Evolutionary conservation across 495 filamentous ascomycete genomes (phyloP), one percentile per base, ranked within the genome.

Genomic region (Lepidopterella palustris): DNA sequence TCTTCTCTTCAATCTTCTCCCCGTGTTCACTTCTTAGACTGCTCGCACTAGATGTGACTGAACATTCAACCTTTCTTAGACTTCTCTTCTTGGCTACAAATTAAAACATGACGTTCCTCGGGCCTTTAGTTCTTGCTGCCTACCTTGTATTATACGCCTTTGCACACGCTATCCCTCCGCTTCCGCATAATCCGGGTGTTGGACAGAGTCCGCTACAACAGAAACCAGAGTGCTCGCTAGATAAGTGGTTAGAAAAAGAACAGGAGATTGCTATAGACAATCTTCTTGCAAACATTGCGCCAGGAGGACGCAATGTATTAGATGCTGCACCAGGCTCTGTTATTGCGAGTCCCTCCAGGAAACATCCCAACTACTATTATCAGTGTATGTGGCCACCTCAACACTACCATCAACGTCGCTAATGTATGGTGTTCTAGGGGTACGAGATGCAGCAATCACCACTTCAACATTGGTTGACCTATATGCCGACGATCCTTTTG

Each of bases 391-490:
- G 8, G 2, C 11, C 2, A 32, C 18, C n/a, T 40, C 27, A 11
- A 31, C 25, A 31, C 15, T n/a, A 3, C 21, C 15, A n/a, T 31
- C 27, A 10, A 5, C 31, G 13, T 31, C 15, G 35, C 51, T 54
- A 5, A 21, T 11, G 18, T 13, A 15, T 31, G 9, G n/a, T 53
- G 3, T 47, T 18, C 29, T 45, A 71, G 69, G 69, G 71, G 62
- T 67, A 18, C 67, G 71, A 26, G 71, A 73, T 45, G 69, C 68
- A 23, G 69, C 69, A n/a, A 70, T 71, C 26, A 70, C 69, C 0
- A 64, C 57, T 11, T 63, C 60, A 11, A 70, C 67, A 2, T 55
- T 71, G 2, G 67, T 73, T 24, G 57, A 66, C 59, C 25, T 70
- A 5, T 70, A 70, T 55, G 53, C 64, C 25, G 64, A 61, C 39